A percentile compares a stretch with the other conserved stretches of the same genome.
Evolutionary conservation across 2,329 filamentous ascomycete species (phyloP).

Genomic region (Xylaria sp.): DNA sequence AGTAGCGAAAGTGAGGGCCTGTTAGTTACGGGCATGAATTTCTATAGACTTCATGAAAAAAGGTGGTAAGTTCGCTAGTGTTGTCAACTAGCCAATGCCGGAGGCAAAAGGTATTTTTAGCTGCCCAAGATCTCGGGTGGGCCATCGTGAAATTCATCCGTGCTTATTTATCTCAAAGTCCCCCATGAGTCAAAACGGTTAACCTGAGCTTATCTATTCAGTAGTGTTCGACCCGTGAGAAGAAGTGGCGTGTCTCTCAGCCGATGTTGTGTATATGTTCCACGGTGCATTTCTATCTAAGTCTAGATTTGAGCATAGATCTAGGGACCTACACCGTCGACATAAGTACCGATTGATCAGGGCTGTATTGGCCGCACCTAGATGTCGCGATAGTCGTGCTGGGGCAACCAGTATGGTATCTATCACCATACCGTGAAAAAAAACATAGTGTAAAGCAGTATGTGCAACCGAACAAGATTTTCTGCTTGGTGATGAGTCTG

Average conservation of each 20-base stretch:
- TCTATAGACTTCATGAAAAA: background rate
- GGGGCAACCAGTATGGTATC: background rate
- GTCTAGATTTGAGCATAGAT: background rate
- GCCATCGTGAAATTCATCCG: slow-evolving; percentile 30
- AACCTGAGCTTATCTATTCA: background rate
- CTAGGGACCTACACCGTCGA: background rate
- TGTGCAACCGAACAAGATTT: background rate
- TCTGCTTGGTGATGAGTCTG: slow-evolving; percentile 24
- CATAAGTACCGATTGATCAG: background rate
- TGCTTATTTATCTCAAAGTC: slow-evolving; percentile 31
- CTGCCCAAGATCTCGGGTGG: background rate
- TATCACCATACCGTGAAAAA: background rate
- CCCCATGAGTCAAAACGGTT: background rate
- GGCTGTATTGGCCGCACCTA: background rate
- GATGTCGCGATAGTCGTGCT: background rate
- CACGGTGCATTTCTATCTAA: background rate
- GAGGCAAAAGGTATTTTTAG: background rate
- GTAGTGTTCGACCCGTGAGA: background rate
- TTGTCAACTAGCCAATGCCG: background rate
- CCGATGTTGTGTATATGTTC: background rate
- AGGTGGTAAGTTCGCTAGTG: background rate
- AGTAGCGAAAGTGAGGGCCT: background rate
- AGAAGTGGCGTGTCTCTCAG: background rate
- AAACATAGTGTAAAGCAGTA: background rate
- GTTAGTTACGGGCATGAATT: background rate